phyloP scores from a whole-genome alignment of 139 green algal species.

The Micractinium conductrix region DNA sequence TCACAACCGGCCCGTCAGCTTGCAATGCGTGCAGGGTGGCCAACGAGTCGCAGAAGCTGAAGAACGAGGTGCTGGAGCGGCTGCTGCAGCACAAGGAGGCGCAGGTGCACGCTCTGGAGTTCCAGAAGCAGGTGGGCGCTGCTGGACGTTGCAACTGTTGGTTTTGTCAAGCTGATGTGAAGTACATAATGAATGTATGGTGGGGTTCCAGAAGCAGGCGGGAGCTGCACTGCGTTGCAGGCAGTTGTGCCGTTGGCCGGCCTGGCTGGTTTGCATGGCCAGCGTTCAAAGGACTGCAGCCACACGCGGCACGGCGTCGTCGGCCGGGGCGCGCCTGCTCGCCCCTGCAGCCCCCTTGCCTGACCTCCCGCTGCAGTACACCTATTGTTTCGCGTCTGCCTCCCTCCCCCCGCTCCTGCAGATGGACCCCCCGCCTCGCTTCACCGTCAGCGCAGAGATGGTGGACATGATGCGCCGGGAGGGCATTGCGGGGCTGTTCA shows the following conservation, averaged over 20 bases:
- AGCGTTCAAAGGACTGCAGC: too few relatives aligned
- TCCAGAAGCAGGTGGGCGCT: constrained; percentile 17
- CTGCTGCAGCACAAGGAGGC: constrained; percentile 45
- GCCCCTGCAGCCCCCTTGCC: not conserved
- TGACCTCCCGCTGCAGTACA: not conserved
- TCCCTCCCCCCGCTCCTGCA: not conserved
- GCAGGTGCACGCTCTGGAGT: constrained; percentile 32
- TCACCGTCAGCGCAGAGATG: constrained; percentile 16
- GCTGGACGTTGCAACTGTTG: too few relatives aligned
- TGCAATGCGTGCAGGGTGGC: too few relatives aligned
- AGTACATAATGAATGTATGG: too few relatives aligned
- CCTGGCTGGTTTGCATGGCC: too few relatives aligned
- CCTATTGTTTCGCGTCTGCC: not conserved
- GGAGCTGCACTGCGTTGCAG: too few relatives aligned
- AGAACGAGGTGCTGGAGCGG: constrained; percentile 29
- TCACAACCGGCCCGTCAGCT: too few relatives aligned
- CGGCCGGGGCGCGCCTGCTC: not conserved
- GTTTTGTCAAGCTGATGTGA: too few relatives aligned
- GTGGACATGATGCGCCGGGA: constrained; percentile 28
- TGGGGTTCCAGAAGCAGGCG: too few relatives aligned
- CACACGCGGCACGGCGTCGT: too few relatives aligned
- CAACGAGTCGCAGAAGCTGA: constrained; percentile 25
- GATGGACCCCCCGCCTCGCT: constrained; percentile 32
- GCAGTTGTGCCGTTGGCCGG: too few relatives aligned
- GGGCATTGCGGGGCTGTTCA: constrained; percentile 25